Conservation (phyloP, 768 basidiomycete genomes). For the Rubroboletus pulcherrimus region DNA sequence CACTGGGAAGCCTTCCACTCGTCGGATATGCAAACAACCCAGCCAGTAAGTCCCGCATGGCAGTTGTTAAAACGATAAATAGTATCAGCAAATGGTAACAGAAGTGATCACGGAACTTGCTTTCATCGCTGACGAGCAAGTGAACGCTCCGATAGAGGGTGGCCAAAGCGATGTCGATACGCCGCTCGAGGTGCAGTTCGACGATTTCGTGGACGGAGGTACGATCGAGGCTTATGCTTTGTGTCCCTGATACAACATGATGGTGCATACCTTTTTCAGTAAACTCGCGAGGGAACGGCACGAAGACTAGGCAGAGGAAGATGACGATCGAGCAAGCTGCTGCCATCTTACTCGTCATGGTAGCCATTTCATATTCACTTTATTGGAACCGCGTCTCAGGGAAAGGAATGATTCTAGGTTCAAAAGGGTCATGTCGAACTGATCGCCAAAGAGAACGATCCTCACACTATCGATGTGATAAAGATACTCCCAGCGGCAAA, state of each 20-base stretch:
- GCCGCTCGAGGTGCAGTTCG: constrained; percentile 23
- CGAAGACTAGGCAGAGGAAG: constrained; percentile 17
- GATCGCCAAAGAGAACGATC: constrained; percentile 11
- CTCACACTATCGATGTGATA: constrained; percentile 19
- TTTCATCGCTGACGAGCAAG: constrained; percentile 17
- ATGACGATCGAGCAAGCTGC: constrained; percentile 23
- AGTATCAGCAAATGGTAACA: not conserved
- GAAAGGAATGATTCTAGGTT: constrained; percentile 12
- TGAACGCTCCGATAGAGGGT: not conserved
- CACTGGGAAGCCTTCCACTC: constrained; percentile 23
- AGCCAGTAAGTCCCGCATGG: constrained; percentile 15
- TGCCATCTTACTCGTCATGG: constrained; percentile 23
- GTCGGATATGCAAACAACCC: constrained; percentile 23
- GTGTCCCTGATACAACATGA: not conserved
- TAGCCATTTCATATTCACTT: not conserved
- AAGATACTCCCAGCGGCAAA: constrained; percentile 23
- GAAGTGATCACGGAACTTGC: constrained; percentile 28
- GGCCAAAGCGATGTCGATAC: not conserved
- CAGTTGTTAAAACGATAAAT: not conserved
- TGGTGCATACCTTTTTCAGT: constrained; percentile 9
- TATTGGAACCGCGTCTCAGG: not conserved
- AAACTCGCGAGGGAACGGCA: constrained; percentile 22
- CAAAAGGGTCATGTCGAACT: constrained; percentile 26
- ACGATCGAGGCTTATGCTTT: not conserved
- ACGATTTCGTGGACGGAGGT: constrained; percentile 30